Evolutionary conservation across 2,329 filamentous ascomycete genomes (phyloP), one percentile per base, ranked within the genome.

Genomic region (Didymosphaeria variabile): DNA sequence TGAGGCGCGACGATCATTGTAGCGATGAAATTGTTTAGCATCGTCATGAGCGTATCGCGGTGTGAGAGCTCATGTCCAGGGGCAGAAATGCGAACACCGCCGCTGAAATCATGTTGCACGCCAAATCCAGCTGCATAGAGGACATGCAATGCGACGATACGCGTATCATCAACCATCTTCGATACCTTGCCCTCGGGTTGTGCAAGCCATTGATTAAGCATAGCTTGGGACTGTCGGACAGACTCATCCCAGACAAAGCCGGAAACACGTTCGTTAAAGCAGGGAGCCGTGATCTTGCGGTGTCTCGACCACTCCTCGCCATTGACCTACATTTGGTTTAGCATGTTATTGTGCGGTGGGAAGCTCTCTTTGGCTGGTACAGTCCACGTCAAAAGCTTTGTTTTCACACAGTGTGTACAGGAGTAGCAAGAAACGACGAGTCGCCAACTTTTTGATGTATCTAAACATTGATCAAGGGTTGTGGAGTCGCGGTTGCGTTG

Each of bases 181-280:
- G 60, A 45, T 1, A 75, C 59, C 3, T 61, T 64, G n/a, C 53
- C 63, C 34, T 70, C 70, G 72, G 47, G 67, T 46, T n/a, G 67
- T 40, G 59, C 63, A 9, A 67, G 52, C 72, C 70, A 75, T 9
- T 63, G 57, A 1, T 46, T 36, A 10, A 69, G 56, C 57, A 74
- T 63, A 5, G 54, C 44, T 6, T 60, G 23, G 0, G 89, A 85
- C 79, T 93, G 90, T 40, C 79, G 74, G 59, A 89, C 80, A 1
- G 84, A 82, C 70, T 91, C 87, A 15, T 79, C 77, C 79, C 88
- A 91, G 2, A 83, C 81, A 4, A 78, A 61, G 5, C 62, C 62
- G 36, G 77, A 80, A 42, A 77, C 79, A 44, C 76, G 74, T 60
- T 84, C 81, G 45, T 80, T 82, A 68, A 84, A 83, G 6, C 76